A percentile compares a stretch with the other conserved stretches of the same genome.
phyloP scores from a whole-genome alignment of 164 flowering plant species.

The Stephania japonica region DNA sequence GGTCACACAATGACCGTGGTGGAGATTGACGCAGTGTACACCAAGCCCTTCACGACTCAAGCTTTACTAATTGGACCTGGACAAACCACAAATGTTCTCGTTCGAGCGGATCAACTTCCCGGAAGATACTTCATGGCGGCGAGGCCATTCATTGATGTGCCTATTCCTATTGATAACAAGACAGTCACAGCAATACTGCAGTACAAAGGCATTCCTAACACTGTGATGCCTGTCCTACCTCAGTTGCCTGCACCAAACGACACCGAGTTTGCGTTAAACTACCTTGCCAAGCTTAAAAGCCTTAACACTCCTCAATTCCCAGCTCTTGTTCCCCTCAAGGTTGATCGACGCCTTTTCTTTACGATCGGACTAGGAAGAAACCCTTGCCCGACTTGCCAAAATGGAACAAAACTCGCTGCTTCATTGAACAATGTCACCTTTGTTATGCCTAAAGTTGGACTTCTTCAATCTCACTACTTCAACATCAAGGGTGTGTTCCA shows the following conservation, averaged over 20 bases:
- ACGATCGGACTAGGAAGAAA: constrained; percentile 34
- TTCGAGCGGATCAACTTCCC: constrained; percentile 24
- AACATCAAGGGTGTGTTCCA: constrained; percentile 27
- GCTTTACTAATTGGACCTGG: constrained; percentile 26
- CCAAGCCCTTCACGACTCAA: constrained; percentile 33
- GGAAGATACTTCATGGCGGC: constrained; percentile 38
- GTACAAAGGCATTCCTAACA: constrained; percentile 33
- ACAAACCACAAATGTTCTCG: constrained; percentile 32
- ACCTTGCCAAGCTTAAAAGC: constrained; percentile 24
- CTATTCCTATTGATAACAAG: constrained; percentile 30
- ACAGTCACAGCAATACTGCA: constrained; percentile 38
- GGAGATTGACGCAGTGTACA: constrained; percentile 39
- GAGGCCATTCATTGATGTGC: constrained; percentile 31
- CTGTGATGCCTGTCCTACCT: constrained; percentile 26
- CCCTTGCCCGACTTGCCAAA: constrained; percentile 28
- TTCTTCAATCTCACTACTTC: constrained; percentile 42
- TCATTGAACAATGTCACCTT: constrained; percentile 40
- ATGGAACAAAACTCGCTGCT: constrained; percentile 33
- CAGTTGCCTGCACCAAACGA: constrained; percentile 31
- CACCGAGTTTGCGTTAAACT: constrained; percentile 26
- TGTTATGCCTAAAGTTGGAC: constrained; percentile 34
- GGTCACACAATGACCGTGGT: constrained; percentile 39
- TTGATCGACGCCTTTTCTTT: constrained; percentile 31
- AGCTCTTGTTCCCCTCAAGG: constrained; percentile 33
- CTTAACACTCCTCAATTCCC: constrained; percentile 33